Evolutionary conservation across 1,284 basidiomycete species (phyloP).

Genomic region (Gymnopus androsaceus): DNA sequence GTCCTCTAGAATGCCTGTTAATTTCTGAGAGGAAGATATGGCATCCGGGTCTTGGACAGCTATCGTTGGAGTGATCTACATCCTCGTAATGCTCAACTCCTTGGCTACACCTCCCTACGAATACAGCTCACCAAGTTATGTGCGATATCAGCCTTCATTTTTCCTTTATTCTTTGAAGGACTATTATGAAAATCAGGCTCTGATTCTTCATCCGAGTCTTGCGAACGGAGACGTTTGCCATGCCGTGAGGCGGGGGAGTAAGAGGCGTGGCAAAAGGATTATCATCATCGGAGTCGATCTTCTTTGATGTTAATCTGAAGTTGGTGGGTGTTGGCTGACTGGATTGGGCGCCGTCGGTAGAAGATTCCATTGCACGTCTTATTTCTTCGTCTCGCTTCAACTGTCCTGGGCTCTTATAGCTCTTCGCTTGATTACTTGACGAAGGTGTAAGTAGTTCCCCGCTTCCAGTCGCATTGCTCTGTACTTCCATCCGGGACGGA

Average conservation of each 20-base stretch:
- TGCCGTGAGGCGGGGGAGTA: constrained; percentile 6
- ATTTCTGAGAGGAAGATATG: background rate
- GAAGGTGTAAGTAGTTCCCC: background rate
- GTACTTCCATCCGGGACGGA: constrained; percentile 1
- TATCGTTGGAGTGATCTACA: background rate
- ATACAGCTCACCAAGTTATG: constrained; percentile 4
- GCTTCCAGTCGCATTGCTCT: background rate
- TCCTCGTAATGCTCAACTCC: constrained; percentile 6
- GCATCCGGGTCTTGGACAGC: constrained; percentile 7
- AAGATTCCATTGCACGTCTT: background rate
- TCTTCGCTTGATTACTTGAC: background rate
- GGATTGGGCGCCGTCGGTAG: background rate
- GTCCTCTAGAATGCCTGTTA: background rate
- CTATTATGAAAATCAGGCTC: background rate
- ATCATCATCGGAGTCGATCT: background rate
- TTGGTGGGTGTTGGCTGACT: background rate
- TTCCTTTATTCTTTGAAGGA: constrained; percentile 10
- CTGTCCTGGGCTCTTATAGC: background rate
- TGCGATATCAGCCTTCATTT: constrained; percentile 1
- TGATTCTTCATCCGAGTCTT: background rate
- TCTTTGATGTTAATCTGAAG: background rate
- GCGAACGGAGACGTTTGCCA: background rate
- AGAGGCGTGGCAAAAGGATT: constrained; percentile 17
- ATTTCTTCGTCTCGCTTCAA: background rate
- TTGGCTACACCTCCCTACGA: background rate